A percentile compares a stretch with the other conserved stretches of the same genome.
Conservation (phyloP, 495 filamentous ascomycete species). For the Penicillium daleae region DNA sequence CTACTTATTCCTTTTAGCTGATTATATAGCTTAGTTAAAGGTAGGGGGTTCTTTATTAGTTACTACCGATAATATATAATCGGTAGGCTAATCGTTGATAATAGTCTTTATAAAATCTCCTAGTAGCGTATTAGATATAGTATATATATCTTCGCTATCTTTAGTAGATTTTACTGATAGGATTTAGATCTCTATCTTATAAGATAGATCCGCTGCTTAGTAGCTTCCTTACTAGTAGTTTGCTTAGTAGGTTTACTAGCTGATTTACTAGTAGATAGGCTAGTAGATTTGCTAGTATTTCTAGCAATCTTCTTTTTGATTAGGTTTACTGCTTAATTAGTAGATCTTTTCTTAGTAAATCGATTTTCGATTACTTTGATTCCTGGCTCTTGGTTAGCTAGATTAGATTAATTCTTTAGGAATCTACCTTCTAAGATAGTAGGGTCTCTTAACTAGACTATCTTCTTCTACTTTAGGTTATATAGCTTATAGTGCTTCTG, state of each 20-base stretch:
- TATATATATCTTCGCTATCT: no score
- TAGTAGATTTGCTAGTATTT: not conserved
- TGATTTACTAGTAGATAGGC: not conserved
- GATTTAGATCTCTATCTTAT: not conserved
- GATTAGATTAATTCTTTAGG: no score
- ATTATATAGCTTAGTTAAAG: not conserved
- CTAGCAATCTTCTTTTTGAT: not conserved
- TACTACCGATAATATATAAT: constrained; percentile 8
- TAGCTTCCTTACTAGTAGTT: not conserved
- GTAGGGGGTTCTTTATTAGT: not conserved
- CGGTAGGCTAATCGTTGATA: no score
- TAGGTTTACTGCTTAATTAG: no score
- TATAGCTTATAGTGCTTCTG: not conserved
- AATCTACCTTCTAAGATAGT: not conserved
- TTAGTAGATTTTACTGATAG: not conserved
- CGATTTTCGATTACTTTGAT: no score
- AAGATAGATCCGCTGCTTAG: not conserved
- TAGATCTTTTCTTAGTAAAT: no score
- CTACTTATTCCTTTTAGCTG: not conserved
- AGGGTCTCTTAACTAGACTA: not conserved
- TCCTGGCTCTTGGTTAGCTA: no score
- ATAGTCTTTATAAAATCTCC: no score
- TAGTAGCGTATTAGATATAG: not conserved
- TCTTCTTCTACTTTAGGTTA: not conserved
- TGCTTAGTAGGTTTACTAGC: not conserved